These are phyloP conservation scores for Rhinocladiella mackenziei DNA, from an alignment of 2,329 filamentous ascomycete genomes.

Conservation along the genomic window DNA sequence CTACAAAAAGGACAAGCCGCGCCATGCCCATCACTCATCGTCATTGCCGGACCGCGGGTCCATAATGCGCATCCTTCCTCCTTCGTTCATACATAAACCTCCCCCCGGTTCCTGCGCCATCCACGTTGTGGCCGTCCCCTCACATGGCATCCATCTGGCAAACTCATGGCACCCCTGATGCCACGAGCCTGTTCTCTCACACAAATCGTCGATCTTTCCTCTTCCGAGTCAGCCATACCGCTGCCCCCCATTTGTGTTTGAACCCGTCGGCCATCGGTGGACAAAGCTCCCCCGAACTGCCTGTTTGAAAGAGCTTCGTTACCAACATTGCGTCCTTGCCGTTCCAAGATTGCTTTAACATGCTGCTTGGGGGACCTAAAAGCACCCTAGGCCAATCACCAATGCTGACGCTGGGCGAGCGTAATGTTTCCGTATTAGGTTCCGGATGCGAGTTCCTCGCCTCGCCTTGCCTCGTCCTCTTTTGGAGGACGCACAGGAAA, in stretches of 20 bases:
- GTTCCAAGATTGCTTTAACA: too few relatives aligned
- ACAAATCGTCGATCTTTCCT: conserved; percentile 1
- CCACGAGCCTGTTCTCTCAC: neutral
- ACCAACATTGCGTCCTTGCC: too few relatives aligned
- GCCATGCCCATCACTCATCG: conserved; percentile 9
- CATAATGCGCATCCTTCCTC: conserved; percentile 7
- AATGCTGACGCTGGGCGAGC: too few relatives aligned
- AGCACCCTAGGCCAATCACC: too few relatives aligned
- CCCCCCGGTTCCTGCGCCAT: neutral
- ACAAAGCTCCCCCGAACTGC: neutral
- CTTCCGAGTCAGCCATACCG: neutral
- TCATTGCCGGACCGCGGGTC: too few relatives aligned
- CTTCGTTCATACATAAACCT: conserved; percentile 1
- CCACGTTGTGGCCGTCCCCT: neutral
- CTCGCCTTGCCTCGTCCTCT: too few relatives aligned
- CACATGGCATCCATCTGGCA: conserved; percentile 2
- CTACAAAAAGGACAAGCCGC: conserved; percentile 2
- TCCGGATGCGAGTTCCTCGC: too few relatives aligned
- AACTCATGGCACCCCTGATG: conserved; percentile 5
- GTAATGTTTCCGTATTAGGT: too few relatives aligned
- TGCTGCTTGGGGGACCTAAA: too few relatives aligned
- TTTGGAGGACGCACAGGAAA: too few relatives aligned
- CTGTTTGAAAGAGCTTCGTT: too few relatives aligned
- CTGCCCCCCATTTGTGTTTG: neutral
- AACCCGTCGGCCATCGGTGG: neutral